Conservation (phyloP, 2,329 filamentous ascomycete genomes). For the Sphaerostilbella broomeana region DNA sequence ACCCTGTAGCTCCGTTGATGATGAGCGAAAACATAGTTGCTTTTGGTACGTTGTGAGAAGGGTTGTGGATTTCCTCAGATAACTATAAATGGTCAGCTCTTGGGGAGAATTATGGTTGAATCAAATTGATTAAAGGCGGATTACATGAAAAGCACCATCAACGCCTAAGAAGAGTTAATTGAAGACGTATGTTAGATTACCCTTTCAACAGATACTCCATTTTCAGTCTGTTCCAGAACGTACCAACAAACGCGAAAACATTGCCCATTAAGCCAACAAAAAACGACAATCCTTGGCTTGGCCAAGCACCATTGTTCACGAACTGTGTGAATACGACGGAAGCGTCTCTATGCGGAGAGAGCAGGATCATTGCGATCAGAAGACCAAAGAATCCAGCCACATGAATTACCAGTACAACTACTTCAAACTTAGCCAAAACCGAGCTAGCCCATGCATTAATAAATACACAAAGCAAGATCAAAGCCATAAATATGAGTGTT, state of each 20-base stretch:
- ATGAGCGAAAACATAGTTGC: constrained; percentile 43
- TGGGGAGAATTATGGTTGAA: no score
- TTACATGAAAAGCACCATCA: no score
- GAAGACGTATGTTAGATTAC: no score
- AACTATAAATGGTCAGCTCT: no score
- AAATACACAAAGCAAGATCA: constrained; percentile 2
- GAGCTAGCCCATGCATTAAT: constrained; percentile 17
- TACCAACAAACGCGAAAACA: no score
- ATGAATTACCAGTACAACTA: constrained; percentile 43
- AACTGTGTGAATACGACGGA: constrained; percentile 7
- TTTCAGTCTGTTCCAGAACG: no score
- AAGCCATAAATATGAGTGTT: constrained; percentile 3
- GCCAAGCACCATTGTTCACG: constrained; percentile 7
- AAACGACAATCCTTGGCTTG: neutral
- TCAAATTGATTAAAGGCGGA: no score
- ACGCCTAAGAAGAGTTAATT: no score
- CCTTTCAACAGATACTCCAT: no score
- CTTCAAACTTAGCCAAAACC: constrained; percentile 45
- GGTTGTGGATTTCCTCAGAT: constrained; percentile 42
- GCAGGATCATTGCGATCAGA: constrained; percentile 24
- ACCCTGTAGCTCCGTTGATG: constrained; percentile 46
- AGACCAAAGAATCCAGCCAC: constrained; percentile 30
- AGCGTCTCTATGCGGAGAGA: constrained; percentile 15
- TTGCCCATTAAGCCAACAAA: constrained; percentile 3
- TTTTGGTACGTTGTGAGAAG: constrained; percentile 42